phyloP scores from a whole-genome alignment of 2,329 filamentous ascomycete species.

The Verticillium alfalfae region DNA sequence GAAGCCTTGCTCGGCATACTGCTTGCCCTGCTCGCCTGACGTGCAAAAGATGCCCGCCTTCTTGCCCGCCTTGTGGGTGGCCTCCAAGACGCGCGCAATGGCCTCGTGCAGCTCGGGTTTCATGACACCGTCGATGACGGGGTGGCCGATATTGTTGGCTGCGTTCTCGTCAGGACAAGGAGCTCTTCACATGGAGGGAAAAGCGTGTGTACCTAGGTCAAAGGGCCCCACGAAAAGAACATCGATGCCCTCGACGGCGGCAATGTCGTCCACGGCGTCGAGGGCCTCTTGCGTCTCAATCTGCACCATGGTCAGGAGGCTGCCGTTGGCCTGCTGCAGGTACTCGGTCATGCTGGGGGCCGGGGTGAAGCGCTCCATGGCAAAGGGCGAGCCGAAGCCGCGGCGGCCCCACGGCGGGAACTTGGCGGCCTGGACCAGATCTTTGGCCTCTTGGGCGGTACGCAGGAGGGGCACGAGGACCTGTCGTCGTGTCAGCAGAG shows the following conservation, averaged over 20 bases:
- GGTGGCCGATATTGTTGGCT: slow-evolving; percentile 56
- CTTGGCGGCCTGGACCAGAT: slow-evolving; percentile 45
- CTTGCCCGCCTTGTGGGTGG: slow-evolving; percentile 57
- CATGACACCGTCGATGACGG: slow-evolving; percentile 56
- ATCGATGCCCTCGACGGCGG: slow-evolving; percentile 53
- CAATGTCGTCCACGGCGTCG: slow-evolving; percentile 56
- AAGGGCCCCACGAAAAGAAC: slow-evolving; percentile 62
- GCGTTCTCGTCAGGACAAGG: background rate
- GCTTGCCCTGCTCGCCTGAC: slow-evolving; percentile 48
- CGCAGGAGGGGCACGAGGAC: slow-evolving; percentile 49
- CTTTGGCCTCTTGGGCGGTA: slow-evolving; percentile 45
- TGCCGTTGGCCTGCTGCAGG: slow-evolving; percentile 49
- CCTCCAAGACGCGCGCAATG: slow-evolving; percentile 51
- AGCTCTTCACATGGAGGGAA: no score
- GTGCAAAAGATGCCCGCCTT: slow-evolving; percentile 58
- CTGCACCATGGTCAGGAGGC: slow-evolving; percentile 59
- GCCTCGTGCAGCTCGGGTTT: slow-evolving; percentile 53
- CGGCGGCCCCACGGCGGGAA: slow-evolving; percentile 50
- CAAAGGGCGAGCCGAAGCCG: slow-evolving; percentile 51
- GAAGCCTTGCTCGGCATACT: slow-evolving; percentile 51
- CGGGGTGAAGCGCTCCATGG: slow-evolving; percentile 42
- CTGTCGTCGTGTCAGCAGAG: slow-evolving; percentile 17
- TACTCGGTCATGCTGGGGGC: slow-evolving; percentile 47
- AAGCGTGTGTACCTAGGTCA: slow-evolving; percentile 42
- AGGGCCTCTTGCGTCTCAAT: slow-evolving; percentile 63